phyloP scores from a whole-genome alignment of 805 yeast species.

The Hemisphaericaspora nanyangensis region DNA sequence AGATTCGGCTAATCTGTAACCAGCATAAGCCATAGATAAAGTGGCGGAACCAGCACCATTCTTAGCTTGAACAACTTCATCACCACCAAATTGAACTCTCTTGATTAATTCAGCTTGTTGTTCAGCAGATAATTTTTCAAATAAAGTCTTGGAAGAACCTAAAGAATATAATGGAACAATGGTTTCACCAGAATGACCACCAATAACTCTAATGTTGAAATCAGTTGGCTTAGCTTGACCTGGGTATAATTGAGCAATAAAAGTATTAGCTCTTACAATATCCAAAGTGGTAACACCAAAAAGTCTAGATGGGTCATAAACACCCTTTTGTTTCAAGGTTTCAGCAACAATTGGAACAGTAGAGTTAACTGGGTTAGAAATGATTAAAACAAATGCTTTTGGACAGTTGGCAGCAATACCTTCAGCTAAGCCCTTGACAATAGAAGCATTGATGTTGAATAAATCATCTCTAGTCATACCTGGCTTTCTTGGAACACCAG shows the following conservation, averaged over 20 bases:
- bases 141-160: slow-evolving; percentile 30
- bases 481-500: slow-evolving; percentile 91
- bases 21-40: slow-evolving; percentile 83
- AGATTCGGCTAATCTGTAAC: slow-evolving; percentile 68
- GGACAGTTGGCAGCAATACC: slow-evolving; percentile 74
- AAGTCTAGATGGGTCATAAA: slow-evolving; percentile 65
- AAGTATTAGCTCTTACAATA: slow-evolving; percentile 82
- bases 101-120: slow-evolving; percentile 63
- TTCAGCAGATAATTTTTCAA: slow-evolving; percentile 52
- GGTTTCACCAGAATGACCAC: slow-evolving; percentile 95
- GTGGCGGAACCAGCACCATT: slow-evolving; percentile 84
- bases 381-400: slow-evolving; percentile 72
- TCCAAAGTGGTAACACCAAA: slow-evolving; percentile 91
- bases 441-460: slow-evolving; percentile 79
- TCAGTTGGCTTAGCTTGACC: slow-evolving; percentile 45
- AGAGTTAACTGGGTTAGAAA: slow-evolving; percentile 92
- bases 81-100: slow-evolving; percentile 93
- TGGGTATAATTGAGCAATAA: slow-evolving; percentile 55
- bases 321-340: slow-evolving; percentile 63
- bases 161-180: slow-evolving; percentile 79
- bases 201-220: slow-evolving; percentile 70
- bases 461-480: slow-evolving; percentile 93
- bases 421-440: slow-evolving; percentile 67
- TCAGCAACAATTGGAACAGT: slow-evolving; percentile 88
- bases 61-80: slow-evolving; percentile 83